Evolutionary conservation across 805 yeast genomes (phyloP), one percentile per base, ranked within the genome.

Genomic region (Teunomyces tritomae): DNA sequence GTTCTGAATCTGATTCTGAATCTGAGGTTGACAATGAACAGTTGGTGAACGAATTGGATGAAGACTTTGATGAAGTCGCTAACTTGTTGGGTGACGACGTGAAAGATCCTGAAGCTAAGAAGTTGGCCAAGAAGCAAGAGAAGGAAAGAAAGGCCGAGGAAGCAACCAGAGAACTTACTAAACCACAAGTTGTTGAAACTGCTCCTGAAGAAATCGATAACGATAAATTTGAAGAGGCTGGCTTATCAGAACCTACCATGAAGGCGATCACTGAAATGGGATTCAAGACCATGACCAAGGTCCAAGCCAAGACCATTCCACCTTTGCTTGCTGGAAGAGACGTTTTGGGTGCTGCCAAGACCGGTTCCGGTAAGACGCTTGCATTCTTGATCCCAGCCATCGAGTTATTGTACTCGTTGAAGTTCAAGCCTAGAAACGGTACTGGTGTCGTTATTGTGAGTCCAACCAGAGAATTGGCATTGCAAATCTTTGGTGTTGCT

Each of bases 301-400:
- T 94, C 8, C 99, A 94, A 70, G 85, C 96, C 26, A 83, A 92
- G 70, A 90, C 99, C 9, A 94, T 94, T 47, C 98, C 99, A 5
- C 98, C 99, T 8, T 76, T 94, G 52, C 71, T 95, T 53, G 97
- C 98, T 1, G 99, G 99, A 39, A 82, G 92, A 58, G 99, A 94
- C 70, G 98, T 95, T 16, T 77, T 94, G 46, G 99, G 99, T 56
- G 99, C 99, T n/a, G 99, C 99, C 48, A 92, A 91, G 72, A 94
- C 99, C 2, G 99, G 99, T 46, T 90, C 97, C 1, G 99, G 99
- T 65, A 94, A 94, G 73, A 94, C 99, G 0, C 73, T 95, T 51
- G 98, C 99, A 8, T 94, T 94, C 59, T 74, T 94, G 61, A 79
- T 94, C 50, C 99, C 99, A 10, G 99, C 99, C 28, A 85, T 94